Conservation (phyloP, 23 red algal genomes). For the Gracilaria vermiculophylla region DNA sequence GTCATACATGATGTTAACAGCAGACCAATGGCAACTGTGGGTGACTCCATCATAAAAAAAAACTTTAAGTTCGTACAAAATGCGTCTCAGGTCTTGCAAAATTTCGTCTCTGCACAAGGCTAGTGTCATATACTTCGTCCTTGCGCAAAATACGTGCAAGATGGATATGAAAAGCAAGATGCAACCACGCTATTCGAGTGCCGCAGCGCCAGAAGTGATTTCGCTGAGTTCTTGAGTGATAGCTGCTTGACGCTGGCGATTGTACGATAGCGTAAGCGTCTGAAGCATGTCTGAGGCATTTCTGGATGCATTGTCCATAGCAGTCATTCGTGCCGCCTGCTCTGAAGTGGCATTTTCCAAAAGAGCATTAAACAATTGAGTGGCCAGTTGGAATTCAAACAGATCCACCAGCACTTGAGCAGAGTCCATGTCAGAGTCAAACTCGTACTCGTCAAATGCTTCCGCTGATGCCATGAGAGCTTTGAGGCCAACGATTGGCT, state of each 20-base stretch:
- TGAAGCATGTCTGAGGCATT: slow-evolving; percentile 94
- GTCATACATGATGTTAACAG: neutral
- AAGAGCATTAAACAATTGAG: slow-evolving; percentile 85
- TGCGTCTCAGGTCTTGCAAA: neutral
- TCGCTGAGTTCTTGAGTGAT: slow-evolving; percentile 96
- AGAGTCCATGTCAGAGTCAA: slow-evolving; percentile 97
- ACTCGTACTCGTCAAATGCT: slow-evolving; percentile 94
- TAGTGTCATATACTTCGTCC: neutral
- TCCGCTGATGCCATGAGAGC: slow-evolving; percentile 80
- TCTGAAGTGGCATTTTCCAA: slow-evolving; percentile 96
- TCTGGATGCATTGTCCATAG: slow-evolving; percentile 91
- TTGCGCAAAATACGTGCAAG: neutral
- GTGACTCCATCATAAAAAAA: neutral
- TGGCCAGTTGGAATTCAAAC: slow-evolving; percentile 95
- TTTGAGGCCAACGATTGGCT: slow-evolving; percentile 81
- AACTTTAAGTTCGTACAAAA: neutral
- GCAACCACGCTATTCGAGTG: slow-evolving; percentile 28
- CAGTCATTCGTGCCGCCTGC: slow-evolving; percentile 92
- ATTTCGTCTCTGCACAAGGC: neutral
- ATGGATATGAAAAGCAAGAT: neutral
- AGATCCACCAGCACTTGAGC: slow-evolving; percentile 93
- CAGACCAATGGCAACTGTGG: neutral
- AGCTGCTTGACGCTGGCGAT: slow-evolving; percentile 92
- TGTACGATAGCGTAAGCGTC: slow-evolving; percentile 87
- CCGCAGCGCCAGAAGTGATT: slow-evolving; percentile 90